A percentile compares a stretch with the other conserved stretches of the same genome.
Evolutionary conservation across 106 monocot species (phyloP).

Genomic region (Dendrobium officinale): DNA sequence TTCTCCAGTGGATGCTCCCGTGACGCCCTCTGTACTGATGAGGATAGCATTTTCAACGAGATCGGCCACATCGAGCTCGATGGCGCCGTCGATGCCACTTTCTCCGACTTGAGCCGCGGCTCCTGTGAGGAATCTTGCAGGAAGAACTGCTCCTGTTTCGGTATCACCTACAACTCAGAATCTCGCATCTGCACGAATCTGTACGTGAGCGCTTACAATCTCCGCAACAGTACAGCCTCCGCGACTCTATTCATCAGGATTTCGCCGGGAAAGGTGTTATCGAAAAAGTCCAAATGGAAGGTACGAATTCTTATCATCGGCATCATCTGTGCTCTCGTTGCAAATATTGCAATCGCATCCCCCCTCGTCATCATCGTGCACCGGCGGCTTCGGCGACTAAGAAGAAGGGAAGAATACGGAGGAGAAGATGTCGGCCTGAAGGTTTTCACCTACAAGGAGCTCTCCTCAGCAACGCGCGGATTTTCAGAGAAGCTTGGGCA

Average conservation of each 20-base stretch:
- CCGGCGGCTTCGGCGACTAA: not conserved
- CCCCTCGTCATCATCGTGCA: not conserved
- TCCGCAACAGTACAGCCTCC: slow-evolving; percentile 22
- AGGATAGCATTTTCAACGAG: slow-evolving; percentile 11
- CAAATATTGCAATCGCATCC: not conserved
- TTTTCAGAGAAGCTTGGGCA: slow-evolving; percentile 57
- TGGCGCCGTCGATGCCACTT: not conserved
- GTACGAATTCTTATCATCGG: not conserved
- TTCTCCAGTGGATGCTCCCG: slow-evolving; percentile 27
- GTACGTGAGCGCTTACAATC: slow-evolving; percentile 29
- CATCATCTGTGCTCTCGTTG: slow-evolving; percentile 6
- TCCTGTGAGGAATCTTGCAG: slow-evolving; percentile 40
- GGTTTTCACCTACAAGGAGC: slow-evolving; percentile 50
- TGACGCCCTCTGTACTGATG: not conserved
- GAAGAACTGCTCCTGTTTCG: slow-evolving; percentile 46
- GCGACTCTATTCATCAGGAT: slow-evolving; percentile 26
- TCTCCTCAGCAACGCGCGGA: slow-evolving; percentile 27
- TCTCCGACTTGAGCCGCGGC: slow-evolving; percentile 11
- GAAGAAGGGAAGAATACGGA: not conserved
- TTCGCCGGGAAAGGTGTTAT: not conserved
- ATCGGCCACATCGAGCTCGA: slow-evolving; percentile 24
- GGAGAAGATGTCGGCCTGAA: slow-evolving; percentile 11
- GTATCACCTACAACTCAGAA: slow-evolving; percentile 18
- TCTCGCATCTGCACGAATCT: slow-evolving; percentile 22
- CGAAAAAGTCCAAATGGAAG: slow-evolving; percentile 5